A percentile compares a stretch with the other conserved stretches of the same genome.
Evolutionary conservation across 23 red algal genomes (phyloP).

Genomic region (Gracilaria caudata): DNA sequence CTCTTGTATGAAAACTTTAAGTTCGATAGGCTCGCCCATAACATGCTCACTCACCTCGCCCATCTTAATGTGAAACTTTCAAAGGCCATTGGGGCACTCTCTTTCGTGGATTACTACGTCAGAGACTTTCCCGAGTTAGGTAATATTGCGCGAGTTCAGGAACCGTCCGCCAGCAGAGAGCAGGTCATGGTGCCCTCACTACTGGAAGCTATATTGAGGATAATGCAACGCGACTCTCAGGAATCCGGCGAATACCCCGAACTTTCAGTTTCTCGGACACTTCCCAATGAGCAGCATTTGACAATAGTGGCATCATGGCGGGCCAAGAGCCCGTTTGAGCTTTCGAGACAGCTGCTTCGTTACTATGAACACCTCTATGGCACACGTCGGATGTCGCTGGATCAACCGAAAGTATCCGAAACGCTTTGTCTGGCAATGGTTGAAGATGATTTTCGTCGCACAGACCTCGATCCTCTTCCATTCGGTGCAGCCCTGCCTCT

Average conservation of each 20-base stretch:
- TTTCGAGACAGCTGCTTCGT: constrained; percentile 34
- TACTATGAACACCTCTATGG: constrained; percentile 28
- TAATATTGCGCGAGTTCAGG: constrained; percentile 15
- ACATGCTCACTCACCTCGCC: constrained; percentile 16
- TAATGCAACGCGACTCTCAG: not conserved
- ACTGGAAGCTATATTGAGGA: not conserved
- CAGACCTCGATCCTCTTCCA: constrained; percentile 67
- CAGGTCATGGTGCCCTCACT: not conserved
- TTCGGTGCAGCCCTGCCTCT: constrained; percentile 62
- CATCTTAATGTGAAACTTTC: constrained; percentile 33
- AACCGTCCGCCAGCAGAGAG: not conserved
- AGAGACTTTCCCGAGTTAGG: constrained; percentile 49
- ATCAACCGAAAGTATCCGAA: constrained; percentile 14
- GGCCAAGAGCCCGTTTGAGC: constrained; percentile 27
- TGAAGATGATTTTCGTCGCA: constrained; percentile 24
- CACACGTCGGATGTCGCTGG: not conserved
- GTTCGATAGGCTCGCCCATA: constrained; percentile 24
- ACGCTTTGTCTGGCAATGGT: constrained; percentile 48
- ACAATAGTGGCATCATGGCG: constrained; percentile 39
- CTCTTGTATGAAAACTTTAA: constrained; percentile 82
- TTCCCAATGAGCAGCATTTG: constrained; percentile 18
- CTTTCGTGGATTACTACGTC: constrained; percentile 69
- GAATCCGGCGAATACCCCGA: constrained; percentile 8
- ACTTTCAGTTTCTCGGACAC: not conserved
- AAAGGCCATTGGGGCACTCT: constrained; percentile 13